Base-by-base conservation (phyloP, 805 yeast species). In the Candida silvicultrix region DNA sequence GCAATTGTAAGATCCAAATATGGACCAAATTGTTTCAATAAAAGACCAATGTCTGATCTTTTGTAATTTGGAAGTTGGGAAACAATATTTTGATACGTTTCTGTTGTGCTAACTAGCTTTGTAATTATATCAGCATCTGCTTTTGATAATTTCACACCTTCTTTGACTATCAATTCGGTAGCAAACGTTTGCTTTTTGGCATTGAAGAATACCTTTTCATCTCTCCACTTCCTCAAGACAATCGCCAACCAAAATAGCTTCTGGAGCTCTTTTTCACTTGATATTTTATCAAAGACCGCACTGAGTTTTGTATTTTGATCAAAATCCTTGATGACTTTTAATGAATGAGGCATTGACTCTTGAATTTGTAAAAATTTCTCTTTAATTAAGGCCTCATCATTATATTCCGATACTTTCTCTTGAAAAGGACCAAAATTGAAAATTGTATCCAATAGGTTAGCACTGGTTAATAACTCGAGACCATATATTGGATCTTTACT, bases 121-220 rank as follows among this genome's bases (percentile, higher is more conserved):
- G 80, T 59, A 1, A 80, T 75, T 16, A 68, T 63, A 2, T 75
- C 81, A 16, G 78, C 77, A 40, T 79, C 83, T 41, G 64, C 66
- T 45, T 74, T 73, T 8, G 89, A 80, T 46, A 78, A 71, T 57
- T 85, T 83, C 31, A 90, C 61, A 0, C 95, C 92, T 48, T 85
- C 89, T 52, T 78, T 74, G 29, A 86, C 62, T 9, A 85, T 72
- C 34, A 74, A 55, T 40, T 73, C 77, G 1, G 75, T 66, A 1
- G 80, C 10, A 50, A 53, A 37, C 61, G 58, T 41, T 63, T 63
- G 32, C 56, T 71, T 74, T 47, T 65, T 69, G n/a, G 65, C 55
- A 46, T 65, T 69, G n/a, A 65, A 58, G n/a, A 66, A 58, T 3
- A 74, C 68, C 21, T 54, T 55, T 14, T 67, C 44, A 15, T 63